These are phyloP conservation scores for Glarea lozoyensis DNA, from an alignment of 495 filamentous ascomycete species.

Conservation along the genomic window DNA sequence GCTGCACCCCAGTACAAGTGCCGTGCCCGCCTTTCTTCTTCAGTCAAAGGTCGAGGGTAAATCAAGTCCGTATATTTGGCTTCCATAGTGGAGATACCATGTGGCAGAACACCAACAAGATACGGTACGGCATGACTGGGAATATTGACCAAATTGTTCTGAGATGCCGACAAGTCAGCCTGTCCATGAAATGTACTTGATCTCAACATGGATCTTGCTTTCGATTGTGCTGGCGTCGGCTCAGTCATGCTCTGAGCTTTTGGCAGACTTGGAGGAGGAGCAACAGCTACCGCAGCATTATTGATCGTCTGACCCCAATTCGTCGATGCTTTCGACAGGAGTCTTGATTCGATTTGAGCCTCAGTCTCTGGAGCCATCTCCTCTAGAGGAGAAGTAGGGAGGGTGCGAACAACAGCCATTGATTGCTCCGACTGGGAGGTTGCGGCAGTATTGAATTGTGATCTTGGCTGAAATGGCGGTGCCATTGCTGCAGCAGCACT, in stretches of 20 bases:
- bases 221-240: background rate
- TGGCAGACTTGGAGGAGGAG: background rate
- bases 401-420: background rate
- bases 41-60: slow-evolving; percentile 37
- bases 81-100: slow-evolving; percentile 3
- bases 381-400: background rate
- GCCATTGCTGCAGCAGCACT: slow-evolving; percentile 20
- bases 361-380: background rate
- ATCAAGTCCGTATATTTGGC: slow-evolving; percentile 27
- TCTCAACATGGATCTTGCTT: background rate
- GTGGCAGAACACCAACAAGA: slow-evolving; percentile 17
- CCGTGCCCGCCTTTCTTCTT: slow-evolving; percentile 38
- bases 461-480: slow-evolving; percentile 20
- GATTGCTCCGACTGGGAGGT: background rate
- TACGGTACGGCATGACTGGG: slow-evolving; percentile 13
- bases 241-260: slow-evolving; percentile 11
- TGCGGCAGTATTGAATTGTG: slow-evolving; percentile 7
- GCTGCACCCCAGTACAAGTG: slow-evolving; percentile 42
- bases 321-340: slow-evolving; percentile 4
- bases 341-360: slow-evolving; percentile 7
- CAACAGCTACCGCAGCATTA: background rate
- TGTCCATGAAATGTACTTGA: slow-evolving; percentile 10
- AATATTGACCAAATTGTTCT: background rate
- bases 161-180: background rate
- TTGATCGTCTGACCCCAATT: slow-evolving; percentile 4